phyloP scores from a whole-genome alignment of 2,329 filamentous ascomycete genomes.

The Penicillium sp. region DNA sequence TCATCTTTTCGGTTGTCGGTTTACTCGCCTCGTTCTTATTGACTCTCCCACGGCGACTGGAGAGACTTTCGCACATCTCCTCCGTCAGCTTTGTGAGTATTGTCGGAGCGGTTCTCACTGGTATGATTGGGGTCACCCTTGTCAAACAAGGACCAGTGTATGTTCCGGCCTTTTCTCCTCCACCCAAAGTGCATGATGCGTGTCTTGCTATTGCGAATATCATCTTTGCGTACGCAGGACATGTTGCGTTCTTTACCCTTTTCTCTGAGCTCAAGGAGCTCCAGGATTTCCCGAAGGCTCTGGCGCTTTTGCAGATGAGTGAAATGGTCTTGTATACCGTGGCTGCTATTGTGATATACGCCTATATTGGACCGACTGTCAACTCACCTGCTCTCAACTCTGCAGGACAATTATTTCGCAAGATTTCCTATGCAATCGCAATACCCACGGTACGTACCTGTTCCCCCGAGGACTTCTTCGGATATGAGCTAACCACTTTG shows the following conservation, averaged over 20 bases:
- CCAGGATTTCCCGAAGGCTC: conserved; percentile 59
- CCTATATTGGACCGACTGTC: conserved; percentile 60
- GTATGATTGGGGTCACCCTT: conserved; percentile 60
- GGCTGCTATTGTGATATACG: conserved; percentile 65
- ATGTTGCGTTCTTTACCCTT: conserved; percentile 66
- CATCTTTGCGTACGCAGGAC: conserved; percentile 65
- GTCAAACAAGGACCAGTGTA: conserved; percentile 40
- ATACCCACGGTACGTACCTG: conserved; percentile 54
- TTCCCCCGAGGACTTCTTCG: neutral
- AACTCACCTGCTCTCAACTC: conserved; percentile 64
- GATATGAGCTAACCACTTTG: neutral
- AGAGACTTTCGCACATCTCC: conserved; percentile 59
- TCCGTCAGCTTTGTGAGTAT: conserved; percentile 62
- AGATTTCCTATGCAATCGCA: conserved; percentile 64
- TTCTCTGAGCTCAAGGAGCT: conserved; percentile 62
- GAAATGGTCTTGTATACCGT: conserved; percentile 62
- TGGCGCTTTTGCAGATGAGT: conserved; percentile 57
- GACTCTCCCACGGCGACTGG: conserved; percentile 60
- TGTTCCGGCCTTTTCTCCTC: conserved; percentile 32
- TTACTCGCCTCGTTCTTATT: conserved; percentile 56
- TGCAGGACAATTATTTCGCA: conserved; percentile 53
- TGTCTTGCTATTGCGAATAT: conserved; percentile 65
- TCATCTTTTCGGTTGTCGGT: conserved; percentile 59
- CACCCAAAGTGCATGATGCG: conserved; percentile 50
- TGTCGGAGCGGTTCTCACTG: conserved; percentile 60